phyloP scores from a whole-genome alignment of 2,329 filamentous ascomycete species.

The Anisogramma anomala region DNA sequence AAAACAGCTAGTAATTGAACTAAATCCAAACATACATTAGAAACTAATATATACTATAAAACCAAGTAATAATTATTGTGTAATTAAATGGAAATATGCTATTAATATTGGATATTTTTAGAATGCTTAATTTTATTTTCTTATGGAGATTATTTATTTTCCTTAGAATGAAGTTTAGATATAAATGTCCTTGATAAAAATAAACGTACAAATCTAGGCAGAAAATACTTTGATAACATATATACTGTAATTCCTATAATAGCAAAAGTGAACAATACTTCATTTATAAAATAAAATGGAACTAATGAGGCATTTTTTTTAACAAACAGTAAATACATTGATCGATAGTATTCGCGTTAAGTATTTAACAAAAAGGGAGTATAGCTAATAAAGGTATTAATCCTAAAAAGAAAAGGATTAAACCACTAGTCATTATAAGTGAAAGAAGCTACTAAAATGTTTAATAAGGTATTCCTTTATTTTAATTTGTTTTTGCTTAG shows the following conservation, averaged over 20 bases:
- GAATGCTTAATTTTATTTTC: neutral
- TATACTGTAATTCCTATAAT: neutral
- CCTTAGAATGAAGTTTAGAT: neutral
- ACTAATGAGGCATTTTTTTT: neutral
- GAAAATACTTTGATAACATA: neutral
- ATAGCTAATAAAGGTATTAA: too few species aligned
- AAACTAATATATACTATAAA: neutral
- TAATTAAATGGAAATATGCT: too few species aligned
- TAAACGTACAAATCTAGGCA: neutral
- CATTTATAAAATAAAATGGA: neutral
- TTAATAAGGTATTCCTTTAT: too few species aligned
- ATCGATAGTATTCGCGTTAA: neutral
- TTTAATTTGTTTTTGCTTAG: too few species aligned
- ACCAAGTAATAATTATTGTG: too few species aligned
- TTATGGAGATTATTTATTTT: neutral
- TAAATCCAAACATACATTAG: neutral
- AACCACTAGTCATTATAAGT: too few species aligned
- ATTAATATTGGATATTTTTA: neutral
- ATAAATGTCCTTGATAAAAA: neutral
- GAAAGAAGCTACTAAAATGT: too few species aligned
- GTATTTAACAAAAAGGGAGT: constrained; percentile 2
- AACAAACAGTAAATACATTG: neutral
- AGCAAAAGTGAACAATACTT: neutral
- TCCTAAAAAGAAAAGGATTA: too few species aligned
- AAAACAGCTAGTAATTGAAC: neutral